Evolutionary conservation across 2,329 filamentous ascomycete genomes (phyloP), one percentile per base, ranked within the genome.

Genomic region (Massarina eburnea): DNA sequence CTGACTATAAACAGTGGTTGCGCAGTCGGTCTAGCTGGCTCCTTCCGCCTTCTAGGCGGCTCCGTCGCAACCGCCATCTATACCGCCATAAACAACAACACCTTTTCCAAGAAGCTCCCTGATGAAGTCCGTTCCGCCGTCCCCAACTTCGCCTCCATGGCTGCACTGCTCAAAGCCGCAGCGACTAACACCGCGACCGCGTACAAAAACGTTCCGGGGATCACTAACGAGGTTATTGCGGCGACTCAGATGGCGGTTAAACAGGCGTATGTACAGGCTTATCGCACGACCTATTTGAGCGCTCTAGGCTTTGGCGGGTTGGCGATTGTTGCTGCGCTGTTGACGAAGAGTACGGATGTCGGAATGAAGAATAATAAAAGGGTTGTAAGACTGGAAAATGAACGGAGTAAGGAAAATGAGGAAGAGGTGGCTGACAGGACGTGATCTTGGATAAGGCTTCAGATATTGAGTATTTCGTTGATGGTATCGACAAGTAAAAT

Each of bases 161-260:
- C 38, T 24, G 32, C 42, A 12, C 33, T 49, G 1, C 32, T 49
- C 24, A 41, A 42, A 30, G 46, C 46, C 8, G 39, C 46, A 12
- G 42, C 38, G 7, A 12, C 37, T 12, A 49, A 49, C 26, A 42
- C 46, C n/a, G 46, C 42, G 9, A 38, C 46, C 8, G 42, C 46
- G 4, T 49, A 49, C 42, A 41, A 45, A 30, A 27, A 38, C 17
- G 47, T 49, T 4, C 47, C 43, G 3, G 39, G 43, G 7, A 49
- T 46, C 20, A 49, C 47, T 1, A 4, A 26, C 3, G 24, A 49
- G 26, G 21, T 49, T 14, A 41, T 34, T 6, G 43, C 39, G 5
- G 42, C 47, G 21, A 44, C 47, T 8, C 43, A 43, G 37, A 22
- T 49, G 19, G 47, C 43, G n/a, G 43, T 49, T 3, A 49, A 49